Base-by-base conservation (phyloP, 192 early-diverging fungal genomes). In the Coemansia sp. region DNA sequence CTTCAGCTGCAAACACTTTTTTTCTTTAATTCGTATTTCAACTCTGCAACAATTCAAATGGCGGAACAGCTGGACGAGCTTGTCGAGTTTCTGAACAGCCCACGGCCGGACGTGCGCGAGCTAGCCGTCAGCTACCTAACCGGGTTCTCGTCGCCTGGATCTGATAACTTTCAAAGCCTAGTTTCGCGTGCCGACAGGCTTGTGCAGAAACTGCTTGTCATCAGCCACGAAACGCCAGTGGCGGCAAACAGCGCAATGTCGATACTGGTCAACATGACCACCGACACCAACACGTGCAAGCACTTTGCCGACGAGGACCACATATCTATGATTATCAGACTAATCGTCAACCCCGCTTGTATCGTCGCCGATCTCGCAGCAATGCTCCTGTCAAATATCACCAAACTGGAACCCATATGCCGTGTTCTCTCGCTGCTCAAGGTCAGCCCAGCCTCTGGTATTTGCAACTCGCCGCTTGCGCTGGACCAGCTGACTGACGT, bases 301-400 rank as follows among this genome's bases (percentile, higher is more conserved):
- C 79, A 85, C 65, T 81, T 98, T 59, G 84, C 89, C 72, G 83
- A 90, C 67, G 87, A 87, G 23, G 86, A 81, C 17, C 90, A 91
- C 59, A 67, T 96, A 34, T 82, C 85, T 29, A 84, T 89, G 70
- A 61, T 96, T 1, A 81, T 91, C 49, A 69, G 83, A 14, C 65
- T 88, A 53, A 90, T 95, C 48, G 85, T 89, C 46, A 82, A 86
- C 40, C 86, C 92, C 2, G 82, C 74, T 20, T 85, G 83, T 20
- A 82, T 93, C 14, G 63, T 93, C 13, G 88, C 92, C 8, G 95
- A 96, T 75, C 78, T 92, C 1, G 58, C 58, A 22, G 75, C 89
- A 63, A 94, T 97, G 94, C 82, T 96, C 14, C 72, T 98, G 25
- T 95, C 94, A 62, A 98, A 98, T 73, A 76, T 95, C 60, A 88